These are phyloP conservation scores for Rhodotorula babjevae DNA, from an alignment of 768 basidiomycete species.

Conservation along the genomic window DNA sequence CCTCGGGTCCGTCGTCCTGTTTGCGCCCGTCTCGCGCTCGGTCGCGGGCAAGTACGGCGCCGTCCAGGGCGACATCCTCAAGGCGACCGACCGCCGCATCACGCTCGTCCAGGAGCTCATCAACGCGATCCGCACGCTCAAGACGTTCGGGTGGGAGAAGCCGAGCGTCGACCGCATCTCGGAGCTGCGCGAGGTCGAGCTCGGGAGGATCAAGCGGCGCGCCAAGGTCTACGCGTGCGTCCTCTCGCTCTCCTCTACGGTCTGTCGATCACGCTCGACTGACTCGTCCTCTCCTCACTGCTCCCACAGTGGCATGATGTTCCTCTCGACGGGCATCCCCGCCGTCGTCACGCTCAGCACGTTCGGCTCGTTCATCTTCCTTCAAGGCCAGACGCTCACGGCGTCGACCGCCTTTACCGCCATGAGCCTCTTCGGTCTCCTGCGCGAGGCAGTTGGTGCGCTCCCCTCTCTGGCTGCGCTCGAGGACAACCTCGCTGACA, in stretches of 20 bases:
- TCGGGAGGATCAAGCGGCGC: slow-evolving; percentile 44
- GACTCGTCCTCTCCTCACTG: neutral
- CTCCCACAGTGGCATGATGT: slow-evolving; percentile 34
- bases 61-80: slow-evolving; percentile 46
- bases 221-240: slow-evolving; percentile 30
- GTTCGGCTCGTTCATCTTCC: slow-evolving; percentile 40
- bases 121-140: slow-evolving; percentile 46
- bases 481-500: no score
- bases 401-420: slow-evolving; percentile 50
- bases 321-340: slow-evolving; percentile 39
- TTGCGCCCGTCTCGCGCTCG: slow-evolving; percentile 39
- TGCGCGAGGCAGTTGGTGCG: slow-evolving; percentile 36
- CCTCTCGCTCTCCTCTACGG: rapidly evolving
- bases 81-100: slow-evolving; percentile 45
- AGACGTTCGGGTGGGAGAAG: slow-evolving; percentile 39
- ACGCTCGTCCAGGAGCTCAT: slow-evolving; percentile 46
- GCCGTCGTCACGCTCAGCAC: slow-evolving; percentile 31
- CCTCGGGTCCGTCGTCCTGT: slow-evolving; percentile 36
- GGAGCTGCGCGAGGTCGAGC: slow-evolving; percentile 42
- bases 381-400: slow-evolving; percentile 35
- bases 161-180: slow-evolving; percentile 36
- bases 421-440: slow-evolving; percentile 48
- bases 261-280: neutral
- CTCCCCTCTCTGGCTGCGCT: neutral
- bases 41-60: slow-evolving; percentile 39